phyloP scores from a whole-genome alignment of 495 filamentous ascomycete species.

The Penicillium crystallinum region DNA sequence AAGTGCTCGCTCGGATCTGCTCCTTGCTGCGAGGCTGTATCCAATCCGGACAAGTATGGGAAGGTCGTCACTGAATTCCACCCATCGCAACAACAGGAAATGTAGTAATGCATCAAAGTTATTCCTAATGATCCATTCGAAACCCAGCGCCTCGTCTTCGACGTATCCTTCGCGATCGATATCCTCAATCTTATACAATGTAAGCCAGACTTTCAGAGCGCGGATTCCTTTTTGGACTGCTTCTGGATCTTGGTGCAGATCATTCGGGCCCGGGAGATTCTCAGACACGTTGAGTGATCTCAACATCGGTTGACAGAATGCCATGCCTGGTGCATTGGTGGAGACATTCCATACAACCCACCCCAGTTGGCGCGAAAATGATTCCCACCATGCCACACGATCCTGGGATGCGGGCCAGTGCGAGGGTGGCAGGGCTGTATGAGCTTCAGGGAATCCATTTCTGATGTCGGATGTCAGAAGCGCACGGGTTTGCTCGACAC shows the following conservation, averaged over 20 bases:
- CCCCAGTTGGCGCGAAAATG: conserved; percentile 22
- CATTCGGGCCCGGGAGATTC: neutral
- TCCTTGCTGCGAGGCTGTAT: conserved; percentile 12
- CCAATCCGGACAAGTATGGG: neutral
- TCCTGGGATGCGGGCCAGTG: neutral
- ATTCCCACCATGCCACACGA: conserved; percentile 13
- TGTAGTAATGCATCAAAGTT: conserved; percentile 10
- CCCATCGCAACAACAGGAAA: conserved; percentile 11
- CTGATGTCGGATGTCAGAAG: conserved; percentile 16
- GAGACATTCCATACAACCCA: conserved; percentile 29
- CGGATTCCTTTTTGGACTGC: neutral
- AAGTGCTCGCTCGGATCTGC: neutral
- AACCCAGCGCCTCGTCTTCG: neutral
- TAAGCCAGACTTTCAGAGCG: conserved; percentile 8
- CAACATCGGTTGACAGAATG: conserved; percentile 2
- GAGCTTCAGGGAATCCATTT: conserved; percentile 2
- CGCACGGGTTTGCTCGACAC: neutral
- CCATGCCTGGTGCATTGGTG: neutral
- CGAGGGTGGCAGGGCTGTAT: neutral
- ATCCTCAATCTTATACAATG: neutral
- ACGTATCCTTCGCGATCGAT: neutral
- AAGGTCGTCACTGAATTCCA: conserved; percentile 1
- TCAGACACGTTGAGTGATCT: conserved; percentile 1
- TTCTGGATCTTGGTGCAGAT: neutral
- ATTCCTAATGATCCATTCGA: conserved; percentile 9